Percentiles rank a stretch among this genome's conserved stretches.
phyloP scores from a whole-genome alignment of 1,139 yeast species.

The Blastobotrys proliferans region DNA sequence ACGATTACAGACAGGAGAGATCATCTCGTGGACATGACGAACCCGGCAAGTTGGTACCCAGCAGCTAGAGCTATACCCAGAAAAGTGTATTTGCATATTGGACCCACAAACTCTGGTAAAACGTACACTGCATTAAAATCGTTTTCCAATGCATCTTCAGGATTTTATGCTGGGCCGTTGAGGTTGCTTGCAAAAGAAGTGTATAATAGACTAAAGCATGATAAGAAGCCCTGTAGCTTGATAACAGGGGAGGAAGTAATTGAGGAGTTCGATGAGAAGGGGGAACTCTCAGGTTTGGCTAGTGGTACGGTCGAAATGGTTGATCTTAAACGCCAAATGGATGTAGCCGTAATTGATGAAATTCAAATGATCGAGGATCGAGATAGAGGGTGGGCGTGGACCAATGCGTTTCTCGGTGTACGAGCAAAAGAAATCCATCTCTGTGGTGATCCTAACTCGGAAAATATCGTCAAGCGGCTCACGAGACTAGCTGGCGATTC shows the following conservation, averaged over 20 bases:
- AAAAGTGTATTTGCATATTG: slow-evolving; percentile 82
- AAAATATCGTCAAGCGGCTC: slow-evolving; percentile 56
- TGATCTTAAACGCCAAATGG: slow-evolving; percentile 61
- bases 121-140: slow-evolving; percentile 77
- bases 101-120: slow-evolving; percentile 98
- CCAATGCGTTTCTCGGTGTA: slow-evolving; percentile 83
- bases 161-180: slow-evolving; percentile 93
- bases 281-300: slow-evolving; percentile 66
- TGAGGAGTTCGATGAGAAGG: slow-evolving; percentile 59
- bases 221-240: slow-evolving; percentile 70
- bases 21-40: slow-evolving; percentile 18
- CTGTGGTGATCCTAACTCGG: slow-evolving; percentile 89
- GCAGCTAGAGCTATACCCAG: slow-evolving; percentile 77
- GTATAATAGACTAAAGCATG: slow-evolving; percentile 68
- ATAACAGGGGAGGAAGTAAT: slow-evolving; percentile 93
- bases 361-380: slow-evolving; percentile 90
- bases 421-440: slow-evolving; percentile 81
- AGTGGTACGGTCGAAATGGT: slow-evolving; percentile 96
- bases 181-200: slow-evolving; percentile 87
- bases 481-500: slow-evolving; percentile 75
- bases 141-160: slow-evolving; percentile 64
- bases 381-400: slow-evolving; percentile 91
- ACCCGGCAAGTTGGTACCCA: slow-evolving; percentile 85
- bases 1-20: background rate
- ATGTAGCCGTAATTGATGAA: slow-evolving; percentile 89